Base-by-base conservation (phyloP, 805 yeast genomes). In the Ogataea parapolymorpha region DNA sequence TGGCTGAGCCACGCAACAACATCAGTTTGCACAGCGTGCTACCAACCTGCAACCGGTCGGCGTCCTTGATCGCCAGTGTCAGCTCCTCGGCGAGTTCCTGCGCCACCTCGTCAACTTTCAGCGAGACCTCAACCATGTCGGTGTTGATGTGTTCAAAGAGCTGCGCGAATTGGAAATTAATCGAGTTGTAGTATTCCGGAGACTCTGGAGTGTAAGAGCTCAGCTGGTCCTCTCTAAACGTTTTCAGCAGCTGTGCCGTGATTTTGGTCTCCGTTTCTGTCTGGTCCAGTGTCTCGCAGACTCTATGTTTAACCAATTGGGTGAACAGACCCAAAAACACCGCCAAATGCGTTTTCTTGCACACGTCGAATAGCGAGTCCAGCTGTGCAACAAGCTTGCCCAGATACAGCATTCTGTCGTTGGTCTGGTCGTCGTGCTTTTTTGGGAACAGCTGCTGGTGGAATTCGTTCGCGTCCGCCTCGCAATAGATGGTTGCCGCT, bases 401-500 rank as follows among this genome's bases (percentile, higher is more conserved):
- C 34, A 52, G 30, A 34, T 42, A 49, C 16, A 37, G 45, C n/a
- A 41, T 48, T 20, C 46, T 41, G 36, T 48, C 51, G 15, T 39
- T 28, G 20, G 44, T 38, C 20, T 48, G 48, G 18, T 44, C 44
- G 16, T 42, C 49, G 14, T 26, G 24, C 26, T 44, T 44, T 28
- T 44, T 49, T 3, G 55, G 49, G 23, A 56, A 46, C 18, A 59
- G 26, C 3, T 37, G 30, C 24, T 42, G 51, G 34, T 45, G 43
- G 25, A 53, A 52, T 15, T 38, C 41, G 30, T 49, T 53, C 2
- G 40, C 25, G 4, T 44, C 42, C 6, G 59, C 67, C 26, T 52
- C 58, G 7, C 56, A 34, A 26, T 61, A 58, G 6, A 71, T 58
- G 28, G 53, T 41, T 3, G 54, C 41, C 1, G 71, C 53, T 1